Evolutionary conservation across 2,329 filamentous ascomycete species (phyloP), one percentile per base, ranked within the genome.

Genomic region (Karstenula rhodostoma): DNA sequence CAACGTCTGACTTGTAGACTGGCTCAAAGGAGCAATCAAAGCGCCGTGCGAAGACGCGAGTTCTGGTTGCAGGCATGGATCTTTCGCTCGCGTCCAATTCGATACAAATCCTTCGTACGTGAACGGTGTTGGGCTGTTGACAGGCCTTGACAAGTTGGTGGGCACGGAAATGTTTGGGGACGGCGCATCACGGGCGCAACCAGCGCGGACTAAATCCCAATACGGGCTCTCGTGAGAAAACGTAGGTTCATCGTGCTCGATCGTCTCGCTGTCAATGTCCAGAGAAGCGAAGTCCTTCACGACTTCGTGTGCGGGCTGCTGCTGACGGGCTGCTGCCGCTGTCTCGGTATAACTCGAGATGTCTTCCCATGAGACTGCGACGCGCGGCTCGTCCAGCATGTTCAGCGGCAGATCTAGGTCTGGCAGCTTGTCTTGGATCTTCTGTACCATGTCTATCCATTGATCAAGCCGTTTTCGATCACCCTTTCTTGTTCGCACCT

Each of bases 361-460:
- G 23, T 77, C 75, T 51, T 84, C 81, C 77, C 78, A 83, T 0
- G 80, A 79, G 4, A 82, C 80, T 17, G 84, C 73, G 7, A 84
- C 64, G 2, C 82, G 74, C 37, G 78, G 78, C 68, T 84, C 81
- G 57, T 84, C 83, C 81, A 84, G 83, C 35, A 77, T 68, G 63
- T 84, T 84, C 52, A 84, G 73, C 0, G 82, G 75, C 49, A 84
- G 71, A 56, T 83, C 78, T 35, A 84, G 65, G 63, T 84, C 81
- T 3, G 82, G 82, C 15, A 84, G 69, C 19, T 73, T 66, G 5
- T 75, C 63, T 23, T 71, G 53, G 10, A 83, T 72, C 10, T 71
- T 76, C 33, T 69, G 57, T 15, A 81, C 68, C 69, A 83, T 69
- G 35, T 80, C 73, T 37, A 70, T 53, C 80, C 81, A 84, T 5